Evolutionary conservation across 73 alveolate genomes (phyloP), one percentile per base, ranked within the genome.

Genomic region (Tetrahymena elliotti): DNA sequence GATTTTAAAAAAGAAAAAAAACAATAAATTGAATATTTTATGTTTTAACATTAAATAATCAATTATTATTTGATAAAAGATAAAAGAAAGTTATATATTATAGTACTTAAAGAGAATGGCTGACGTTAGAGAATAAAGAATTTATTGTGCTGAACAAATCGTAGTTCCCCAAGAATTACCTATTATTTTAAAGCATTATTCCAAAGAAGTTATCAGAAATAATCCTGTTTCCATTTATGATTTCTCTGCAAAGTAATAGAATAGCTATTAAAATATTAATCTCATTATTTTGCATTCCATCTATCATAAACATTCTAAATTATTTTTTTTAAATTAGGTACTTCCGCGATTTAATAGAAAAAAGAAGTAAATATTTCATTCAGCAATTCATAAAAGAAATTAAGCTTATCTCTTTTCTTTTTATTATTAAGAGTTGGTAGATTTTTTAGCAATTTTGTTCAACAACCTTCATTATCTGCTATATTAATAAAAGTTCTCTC

Each of bases 101-200:
- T 68, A 68, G 34, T 16, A 16, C 34, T 3, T 27, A 68, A 31
- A 31, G 88, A n/a, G 94, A 97, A 98, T 98, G 99, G 99, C 99
- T 27, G 99, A 98, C 93, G 96, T 96, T 35, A 94, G 96, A 94
- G 98, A 97, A 96, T 92, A 95, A 96, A 96, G 99, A 93, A 97
- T 98, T 53, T 98, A 98, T 94, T 97, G 99, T 93, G 99, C 99
- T 31, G 99, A 98, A 94, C 96, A 98, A 93, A 97, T 98, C 7
- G 98, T 96, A 36, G 99, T 98, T 35, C 97, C 98, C 83, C 97
- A 96, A 53, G 98, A 96, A 93, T 94, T 98, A 93, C 99, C 99
- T 16, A 95, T 93, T n/a, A 96, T 98, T 33, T 93, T 98, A 52
- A 96, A 97, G 83, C 97, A 98, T 95, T 98, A 98, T 96, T 96